Evolutionary conservation across 164 flowering plant genomes (phyloP), one percentile per base, ranked within the genome.

Genomic region (Pachysandra terminalis): DNA sequence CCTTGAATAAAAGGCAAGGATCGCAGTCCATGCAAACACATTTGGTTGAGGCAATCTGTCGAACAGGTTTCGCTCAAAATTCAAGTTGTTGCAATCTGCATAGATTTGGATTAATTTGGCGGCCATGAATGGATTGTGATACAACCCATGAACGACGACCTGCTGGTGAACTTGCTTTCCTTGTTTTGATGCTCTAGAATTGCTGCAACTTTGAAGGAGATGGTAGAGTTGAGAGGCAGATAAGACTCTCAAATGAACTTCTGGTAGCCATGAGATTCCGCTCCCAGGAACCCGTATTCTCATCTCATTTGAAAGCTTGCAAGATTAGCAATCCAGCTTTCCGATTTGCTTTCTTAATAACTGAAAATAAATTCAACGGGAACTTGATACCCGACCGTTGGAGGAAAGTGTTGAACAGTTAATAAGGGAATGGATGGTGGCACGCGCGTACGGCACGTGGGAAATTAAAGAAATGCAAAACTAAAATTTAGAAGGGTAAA

Each of bases 21-120:
- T 63, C 0, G 87, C 71, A n/a, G 89, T 85, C 83, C 86, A 85
- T 0, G 85, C 80, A 58, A 83, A 84, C 21, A 85, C 82, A 65
- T 85, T 84, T 59, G 81, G 81, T 48, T 76, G 78, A 24, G 76
- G 71, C 81, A 87, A 61, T 78, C 73, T 65, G 53, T 75, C 83
- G 56, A 85, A 81, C 75, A 85, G 63, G 14, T 60, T 61, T 22
- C 12, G 78, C n/a, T 83, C 84, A 5, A 72, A 71, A 1, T 1
- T 9, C 17, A 81, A 68, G 61, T 80, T 69, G 54, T 76, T 63
- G 55, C 81, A 83, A 64, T 80, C 81, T 7, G 80, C 76, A 64
- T 84, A 86, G 56, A 81, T 52, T 55, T 80, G 84, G 48, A 86
- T 26, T 7, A 86, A 56, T 74, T 83, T 84, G 65, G 85, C 84